These are phyloP conservation scores for Solanum peruvianum DNA, from an alignment of 257 asterid species.

Conservation along the genomic window DNA sequence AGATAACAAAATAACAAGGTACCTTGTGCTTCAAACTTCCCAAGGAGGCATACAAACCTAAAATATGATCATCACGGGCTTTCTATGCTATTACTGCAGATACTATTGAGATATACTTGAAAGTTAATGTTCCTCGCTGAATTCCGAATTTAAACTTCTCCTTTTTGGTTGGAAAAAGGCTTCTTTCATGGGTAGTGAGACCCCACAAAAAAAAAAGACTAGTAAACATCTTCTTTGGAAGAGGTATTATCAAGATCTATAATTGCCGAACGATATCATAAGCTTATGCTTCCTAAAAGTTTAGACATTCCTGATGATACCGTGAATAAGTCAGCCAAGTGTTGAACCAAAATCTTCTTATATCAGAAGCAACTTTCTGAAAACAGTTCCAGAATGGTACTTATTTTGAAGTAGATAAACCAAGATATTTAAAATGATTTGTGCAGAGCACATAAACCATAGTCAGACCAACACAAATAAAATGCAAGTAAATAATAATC, in stretches of 20 bases:
- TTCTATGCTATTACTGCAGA: not conserved
- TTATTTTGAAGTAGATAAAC: not conserved
- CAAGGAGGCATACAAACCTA: not conserved
- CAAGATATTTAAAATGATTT: not conserved
- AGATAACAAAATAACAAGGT: not conserved
- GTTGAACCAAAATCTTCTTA: not conserved
- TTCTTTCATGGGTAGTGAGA: not conserved
- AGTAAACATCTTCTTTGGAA: not conserved
- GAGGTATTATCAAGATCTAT: not conserved
- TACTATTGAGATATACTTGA: not conserved
- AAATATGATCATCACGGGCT: not conserved
- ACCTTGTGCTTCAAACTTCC: not conserved
- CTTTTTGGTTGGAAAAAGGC: not conserved
- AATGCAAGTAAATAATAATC: not conserved
- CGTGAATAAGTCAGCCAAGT: not conserved
- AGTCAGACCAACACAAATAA: not conserved
- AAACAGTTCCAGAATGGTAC: not conserved
- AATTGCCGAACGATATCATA: not conserved
- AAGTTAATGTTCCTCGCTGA: not conserved
- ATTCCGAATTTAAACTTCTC: not conserved
- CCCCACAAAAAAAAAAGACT: not conserved
- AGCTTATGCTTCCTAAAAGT: not conserved
- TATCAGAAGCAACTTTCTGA: not conserved
- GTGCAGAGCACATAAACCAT: not conserved
- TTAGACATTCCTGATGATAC: not conserved